Evolutionary conservation across 371 early-diverging fungal species (phyloP).

Genomic region (Haplosporangium sp.): DNA sequence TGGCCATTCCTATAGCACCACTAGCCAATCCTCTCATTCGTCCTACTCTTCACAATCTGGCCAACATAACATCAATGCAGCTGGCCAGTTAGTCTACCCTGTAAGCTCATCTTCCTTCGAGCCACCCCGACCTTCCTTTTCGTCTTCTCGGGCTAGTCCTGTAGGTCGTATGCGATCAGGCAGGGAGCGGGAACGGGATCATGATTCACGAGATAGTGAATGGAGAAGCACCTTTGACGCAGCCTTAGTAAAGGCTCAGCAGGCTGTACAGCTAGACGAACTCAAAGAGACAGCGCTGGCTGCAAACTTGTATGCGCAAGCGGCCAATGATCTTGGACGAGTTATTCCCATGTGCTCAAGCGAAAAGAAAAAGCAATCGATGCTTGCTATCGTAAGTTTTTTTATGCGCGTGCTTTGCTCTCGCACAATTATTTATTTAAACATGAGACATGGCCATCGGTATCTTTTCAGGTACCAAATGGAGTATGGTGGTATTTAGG

Average conservation of each 20-base stretch:
- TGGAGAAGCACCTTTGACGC: conserved; percentile 56
- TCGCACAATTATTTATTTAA: background rate
- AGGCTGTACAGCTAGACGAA: conserved; percentile 55
- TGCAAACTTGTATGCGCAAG: conserved; percentile 53
- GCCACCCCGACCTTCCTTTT: conserved; percentile 37
- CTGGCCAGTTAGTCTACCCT: conserved; percentile 9
- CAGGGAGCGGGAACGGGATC: conserved; percentile 19
- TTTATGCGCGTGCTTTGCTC: conserved; percentile 2
- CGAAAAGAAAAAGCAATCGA: conserved; percentile 56
- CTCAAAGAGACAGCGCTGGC: conserved; percentile 47
- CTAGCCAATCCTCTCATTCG: conserved; percentile 31
- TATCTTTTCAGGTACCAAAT: background rate
- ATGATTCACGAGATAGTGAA: conserved; percentile 24
- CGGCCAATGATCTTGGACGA: conserved; percentile 52
- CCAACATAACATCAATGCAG: conserved; percentile 15
- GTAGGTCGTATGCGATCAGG: conserved; percentile 18
- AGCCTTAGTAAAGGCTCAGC: conserved; percentile 53
- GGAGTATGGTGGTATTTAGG: too few species aligned
- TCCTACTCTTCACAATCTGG: conserved; percentile 44
- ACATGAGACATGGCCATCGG: background rate
- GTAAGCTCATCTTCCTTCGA: conserved; percentile 17
- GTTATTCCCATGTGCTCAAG: conserved; percentile 56
- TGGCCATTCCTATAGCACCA: conserved; percentile 17
- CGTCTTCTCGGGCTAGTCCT: conserved; percentile 40
- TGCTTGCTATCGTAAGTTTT: conserved; percentile 54